Conservation (phyloP, 257 asterid genomes). For the Striga asiatica region DNA sequence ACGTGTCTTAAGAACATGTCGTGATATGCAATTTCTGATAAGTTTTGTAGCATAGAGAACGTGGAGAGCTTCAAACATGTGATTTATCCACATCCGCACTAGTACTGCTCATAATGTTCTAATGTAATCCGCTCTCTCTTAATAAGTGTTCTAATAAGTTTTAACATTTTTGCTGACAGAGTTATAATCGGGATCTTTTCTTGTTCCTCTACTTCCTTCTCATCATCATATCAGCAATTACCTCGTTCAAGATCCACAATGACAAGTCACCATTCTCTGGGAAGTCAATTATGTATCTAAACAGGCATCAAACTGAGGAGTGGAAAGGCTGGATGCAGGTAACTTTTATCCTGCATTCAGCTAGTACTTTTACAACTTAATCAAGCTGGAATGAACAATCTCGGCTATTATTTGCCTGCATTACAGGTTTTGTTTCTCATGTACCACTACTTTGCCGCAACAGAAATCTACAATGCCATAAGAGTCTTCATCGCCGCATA, state of each 20-base stretch:
- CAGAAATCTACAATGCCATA: slow-evolving; percentile 75
- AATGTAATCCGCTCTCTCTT: not conserved
- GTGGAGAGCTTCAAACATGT: too few relatives aligned
- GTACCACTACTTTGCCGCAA: slow-evolving; percentile 88
- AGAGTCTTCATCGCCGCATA: slow-evolving; percentile 76
- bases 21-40: too few relatives aligned
- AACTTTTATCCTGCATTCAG: not conserved
- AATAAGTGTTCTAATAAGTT: slow-evolving; percentile 5
- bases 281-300: slow-evolving; percentile 70
- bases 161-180: slow-evolving; percentile 38
- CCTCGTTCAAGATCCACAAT: slow-evolving; percentile 78
- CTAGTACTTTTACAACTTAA: not conserved
- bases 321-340: slow-evolving; percentile 99
- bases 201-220: slow-evolving; percentile 84
- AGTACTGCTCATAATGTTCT: not conserved
- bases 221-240: slow-evolving; percentile 70
- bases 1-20: too few relatives aligned
- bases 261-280: slow-evolving; percentile 80
- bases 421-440: slow-evolving; percentile 76
- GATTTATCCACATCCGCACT: too few relatives aligned
- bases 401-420: slow-evolving; percentile 17
- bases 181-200: slow-evolving; percentile 78
- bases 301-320: slow-evolving; percentile 95
- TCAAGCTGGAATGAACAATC: slow-evolving; percentile 10
- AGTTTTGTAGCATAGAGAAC: too few relatives aligned